These are phyloP conservation scores for Exophiala calicioides DNA, from an alignment of 2,329 filamentous ascomycete genomes.

Conservation along the genomic window DNA sequence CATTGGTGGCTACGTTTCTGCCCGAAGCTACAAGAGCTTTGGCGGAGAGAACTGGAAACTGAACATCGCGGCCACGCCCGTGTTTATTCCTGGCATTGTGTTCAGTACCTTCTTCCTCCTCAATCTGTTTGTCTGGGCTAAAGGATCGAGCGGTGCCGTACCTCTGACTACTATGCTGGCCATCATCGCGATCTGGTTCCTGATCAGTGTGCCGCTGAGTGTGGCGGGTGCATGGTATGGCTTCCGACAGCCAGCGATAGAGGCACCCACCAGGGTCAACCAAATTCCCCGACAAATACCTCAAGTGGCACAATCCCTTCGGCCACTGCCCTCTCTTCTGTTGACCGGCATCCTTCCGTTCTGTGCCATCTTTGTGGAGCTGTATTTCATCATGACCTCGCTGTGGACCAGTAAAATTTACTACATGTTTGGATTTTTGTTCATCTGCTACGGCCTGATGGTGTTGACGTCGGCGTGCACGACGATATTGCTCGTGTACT, in stretches of 20 bases:
- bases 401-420: slow-evolving; percentile 99
- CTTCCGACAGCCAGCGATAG: slow-evolving; percentile 72
- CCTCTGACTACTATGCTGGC: slow-evolving; percentile 97
- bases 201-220: slow-evolving; percentile 91
- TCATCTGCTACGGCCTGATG: slow-evolving; percentile 96
- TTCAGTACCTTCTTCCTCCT: slow-evolving; percentile 89
- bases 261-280: slow-evolving; percentile 87
- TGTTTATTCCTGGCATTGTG: slow-evolving; percentile 81
- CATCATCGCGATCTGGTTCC: slow-evolving; percentile 90
- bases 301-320: slow-evolving; percentile 77
- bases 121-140: slow-evolving; percentile 94
- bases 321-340: slow-evolving; percentile 84
- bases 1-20: slow-evolving; percentile 85
- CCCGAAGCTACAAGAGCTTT: slow-evolving; percentile 92
- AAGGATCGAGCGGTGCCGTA: slow-evolving; percentile 87
- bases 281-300: slow-evolving; percentile 98
- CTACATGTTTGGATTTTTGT: slow-evolving; percentile 99
- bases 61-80: slow-evolving; percentile 84
- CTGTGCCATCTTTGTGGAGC: slow-evolving; percentile 94
- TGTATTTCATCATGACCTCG: slow-evolving; percentile 99
- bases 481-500: slow-evolving; percentile 93
- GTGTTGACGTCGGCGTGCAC: slow-evolving; percentile 91
- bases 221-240: slow-evolving; percentile 90
- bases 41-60: slow-evolving; percentile 91
- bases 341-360: slow-evolving; percentile 92